Conservation (phyloP, 192 early-diverging fungal species). For the Kappamyces sp. region DNA sequence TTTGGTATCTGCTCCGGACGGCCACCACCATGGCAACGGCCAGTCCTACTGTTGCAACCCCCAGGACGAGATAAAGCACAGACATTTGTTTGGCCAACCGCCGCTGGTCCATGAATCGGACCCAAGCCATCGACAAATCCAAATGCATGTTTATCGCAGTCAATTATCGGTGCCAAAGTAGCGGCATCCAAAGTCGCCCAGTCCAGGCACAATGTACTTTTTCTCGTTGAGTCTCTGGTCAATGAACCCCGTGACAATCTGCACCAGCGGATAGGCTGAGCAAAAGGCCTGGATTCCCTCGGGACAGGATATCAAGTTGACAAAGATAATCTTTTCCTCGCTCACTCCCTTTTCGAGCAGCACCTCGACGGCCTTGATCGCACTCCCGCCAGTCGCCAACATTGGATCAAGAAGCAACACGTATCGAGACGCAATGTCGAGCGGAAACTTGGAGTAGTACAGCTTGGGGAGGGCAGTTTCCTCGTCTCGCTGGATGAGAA, state of each 20-base stretch:
- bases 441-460: slow-evolving; percentile 89
- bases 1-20: no score
- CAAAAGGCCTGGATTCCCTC: slow-evolving; percentile 77
- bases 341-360: slow-evolving; percentile 75
- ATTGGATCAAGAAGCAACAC: slow-evolving; percentile 84
- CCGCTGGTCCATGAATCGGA: no score
- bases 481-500: slow-evolving; percentile 93
- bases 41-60: no score
- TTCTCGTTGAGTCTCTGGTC: slow-evolving; percentile 75
- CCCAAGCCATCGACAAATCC: no score
- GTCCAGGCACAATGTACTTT: slow-evolving; percentile 85
- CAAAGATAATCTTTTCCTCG: slow-evolving; percentile 59
- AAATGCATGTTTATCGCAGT: no score
- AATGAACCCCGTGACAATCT: slow-evolving; percentile 83
- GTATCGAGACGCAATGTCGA: slow-evolving; percentile 75
- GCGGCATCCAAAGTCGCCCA: slow-evolving; percentile 90
- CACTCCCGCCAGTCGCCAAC: slow-evolving; percentile 93
- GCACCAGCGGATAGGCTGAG: slow-evolving; percentile 64
- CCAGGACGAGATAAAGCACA: no score
- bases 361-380: slow-evolving; percentile 85
- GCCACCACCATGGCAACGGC: no score
- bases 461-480: slow-evolving; percentile 82
- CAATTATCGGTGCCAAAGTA: slow-evolving; percentile 70
- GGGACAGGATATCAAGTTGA: slow-evolving; percentile 84
- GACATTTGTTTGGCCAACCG: no score